Conservation (phyloP, 2,329 filamentous ascomycete species). For the Fusarium chlamydosporum region DNA sequence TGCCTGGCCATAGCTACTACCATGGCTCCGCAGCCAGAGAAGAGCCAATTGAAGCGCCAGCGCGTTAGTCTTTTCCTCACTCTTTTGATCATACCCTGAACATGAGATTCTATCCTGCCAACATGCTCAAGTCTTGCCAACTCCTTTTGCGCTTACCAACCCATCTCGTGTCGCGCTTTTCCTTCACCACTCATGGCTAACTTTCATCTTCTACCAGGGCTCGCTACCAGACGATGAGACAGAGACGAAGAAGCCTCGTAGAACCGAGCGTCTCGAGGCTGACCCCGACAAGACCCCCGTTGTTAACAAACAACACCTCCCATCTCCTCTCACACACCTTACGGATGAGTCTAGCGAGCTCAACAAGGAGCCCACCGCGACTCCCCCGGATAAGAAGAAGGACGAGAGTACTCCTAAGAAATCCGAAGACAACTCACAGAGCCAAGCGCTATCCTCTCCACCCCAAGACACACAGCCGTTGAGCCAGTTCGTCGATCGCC, state of each 20-base stretch:
- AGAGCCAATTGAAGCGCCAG: conserved; percentile 87
- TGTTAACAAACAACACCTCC: conserved; percentile 76
- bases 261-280: conserved; percentile 79
- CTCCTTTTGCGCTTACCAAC: conserved; percentile 22
- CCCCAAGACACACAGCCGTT: conserved; percentile 74
- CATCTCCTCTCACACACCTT: conserved; percentile 81
- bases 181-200: conserved; percentile 41
- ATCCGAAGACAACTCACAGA: conserved; percentile 64
- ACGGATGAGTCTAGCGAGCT: conserved; percentile 71
- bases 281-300: conserved; percentile 71
- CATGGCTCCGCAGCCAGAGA: conserved; percentile 76
- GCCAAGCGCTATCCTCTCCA: conserved; percentile 68
- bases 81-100: conserved; percentile 15
- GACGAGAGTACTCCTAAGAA: conserved; percentile 69
- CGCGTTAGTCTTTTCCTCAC: conserved; percentile 69
- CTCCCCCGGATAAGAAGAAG: conserved; percentile 73
- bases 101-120: conserved; percentile 17
- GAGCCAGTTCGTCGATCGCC: conserved; percentile 80
- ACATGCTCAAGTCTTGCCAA: not conserved
- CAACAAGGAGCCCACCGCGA: conserved; percentile 77
- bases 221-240: conserved; percentile 74
- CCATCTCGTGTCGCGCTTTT: conserved; percentile 29
- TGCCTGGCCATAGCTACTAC: conserved; percentile 49
- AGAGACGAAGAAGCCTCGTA: conserved; percentile 86
- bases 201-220: conserved; percentile 62